Conservation (phyloP, 2,329 filamentous ascomycete species). For the Talaromyces sp. region DNA sequence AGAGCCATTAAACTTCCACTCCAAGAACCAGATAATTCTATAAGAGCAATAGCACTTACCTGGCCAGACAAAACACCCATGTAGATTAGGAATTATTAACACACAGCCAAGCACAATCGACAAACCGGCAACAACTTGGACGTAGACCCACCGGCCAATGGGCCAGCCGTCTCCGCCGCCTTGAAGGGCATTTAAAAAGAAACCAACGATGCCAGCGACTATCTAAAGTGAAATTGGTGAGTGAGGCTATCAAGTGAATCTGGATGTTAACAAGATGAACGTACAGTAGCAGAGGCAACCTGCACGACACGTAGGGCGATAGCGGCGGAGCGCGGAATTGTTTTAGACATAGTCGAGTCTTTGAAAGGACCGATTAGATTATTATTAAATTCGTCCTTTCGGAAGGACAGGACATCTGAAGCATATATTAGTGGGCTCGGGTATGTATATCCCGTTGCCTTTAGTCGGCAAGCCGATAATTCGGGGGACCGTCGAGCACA, state of each 20-base stretch:
- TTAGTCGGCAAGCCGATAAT: not conserved
- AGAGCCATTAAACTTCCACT: not conserved
- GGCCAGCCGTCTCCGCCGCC: slow-evolving; percentile 48
- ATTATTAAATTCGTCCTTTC: not conserved
- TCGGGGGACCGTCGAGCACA: not conserved
- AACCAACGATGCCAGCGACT: slow-evolving; percentile 64
- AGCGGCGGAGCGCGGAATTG: not conserved
- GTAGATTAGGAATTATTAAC: slow-evolving; percentile 68
- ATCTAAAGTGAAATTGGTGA: slow-evolving; percentile 25
- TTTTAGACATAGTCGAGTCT: not conserved
- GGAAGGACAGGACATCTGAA: no score
- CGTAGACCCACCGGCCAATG: slow-evolving; percentile 67
- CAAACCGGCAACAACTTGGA: slow-evolving; percentile 67
- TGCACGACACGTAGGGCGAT: slow-evolving; percentile 30
- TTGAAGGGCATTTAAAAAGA: slow-evolving; percentile 54
- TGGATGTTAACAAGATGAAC: slow-evolving; percentile 15
- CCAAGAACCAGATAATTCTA: not conserved
- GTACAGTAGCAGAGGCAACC: slow-evolving; percentile 64
- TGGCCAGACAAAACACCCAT: slow-evolving; percentile 65
- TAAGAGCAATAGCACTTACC: slow-evolving; percentile 20
- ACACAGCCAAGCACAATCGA: slow-evolving; percentile 64
- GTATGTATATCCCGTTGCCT: not conserved
- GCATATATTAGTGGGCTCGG: not conserved
- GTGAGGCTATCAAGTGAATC: slow-evolving; percentile 18
- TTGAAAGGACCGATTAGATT: not conserved